Conservation (phyloP, 352 stramenopile genomes). For the Pythium biforme region DNA sequence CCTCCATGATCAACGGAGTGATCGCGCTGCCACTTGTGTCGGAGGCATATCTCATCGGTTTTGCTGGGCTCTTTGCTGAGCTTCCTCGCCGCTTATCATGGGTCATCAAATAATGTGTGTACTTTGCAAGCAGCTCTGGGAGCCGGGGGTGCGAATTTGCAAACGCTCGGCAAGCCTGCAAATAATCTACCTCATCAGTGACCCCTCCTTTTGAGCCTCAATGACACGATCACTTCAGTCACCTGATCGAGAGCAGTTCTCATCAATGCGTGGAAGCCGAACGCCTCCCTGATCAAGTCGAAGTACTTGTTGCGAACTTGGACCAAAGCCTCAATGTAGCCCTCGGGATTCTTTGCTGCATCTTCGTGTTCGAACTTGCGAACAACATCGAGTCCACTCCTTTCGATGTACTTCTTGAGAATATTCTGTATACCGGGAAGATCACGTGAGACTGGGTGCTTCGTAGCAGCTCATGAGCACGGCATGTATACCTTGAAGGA, state of each 20-base stretch:
- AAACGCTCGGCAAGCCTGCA: slow-evolving; percentile 80
- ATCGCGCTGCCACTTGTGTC: slow-evolving; percentile 3
- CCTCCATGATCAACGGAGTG: slow-evolving; percentile 43
- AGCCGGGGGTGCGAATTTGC: slow-evolving; percentile 79
- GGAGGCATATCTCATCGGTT: slow-evolving; percentile 1
- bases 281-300: slow-evolving; percentile 83
- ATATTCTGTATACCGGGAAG: slow-evolving; percentile 53
- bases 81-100: slow-evolving; percentile 44
- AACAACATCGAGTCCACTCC: slow-evolving; percentile 73
- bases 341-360: slow-evolving; percentile 74
- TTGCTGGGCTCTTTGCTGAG: slow-evolving; percentile 19
- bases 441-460: slow-evolving; percentile 1
- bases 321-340: slow-evolving; percentile 84
- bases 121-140: slow-evolving; percentile 80
- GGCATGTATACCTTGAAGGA: slow-evolving; percentile 63
- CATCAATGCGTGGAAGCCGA: slow-evolving; percentile 82
- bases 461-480: neutral
- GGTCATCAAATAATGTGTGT: slow-evolving; percentile 86
- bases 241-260: slow-evolving; percentile 80
- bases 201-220: neutral
- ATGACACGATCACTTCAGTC: neutral
- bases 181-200: neutral
- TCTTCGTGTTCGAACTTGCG: slow-evolving; percentile 80
- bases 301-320: slow-evolving; percentile 83
- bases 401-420: slow-evolving; percentile 84